These are phyloP conservation scores for Actinomortierella wolfii DNA, from an alignment of 371 early-diverging fungal genomes.

Conservation along the genomic window DNA sequence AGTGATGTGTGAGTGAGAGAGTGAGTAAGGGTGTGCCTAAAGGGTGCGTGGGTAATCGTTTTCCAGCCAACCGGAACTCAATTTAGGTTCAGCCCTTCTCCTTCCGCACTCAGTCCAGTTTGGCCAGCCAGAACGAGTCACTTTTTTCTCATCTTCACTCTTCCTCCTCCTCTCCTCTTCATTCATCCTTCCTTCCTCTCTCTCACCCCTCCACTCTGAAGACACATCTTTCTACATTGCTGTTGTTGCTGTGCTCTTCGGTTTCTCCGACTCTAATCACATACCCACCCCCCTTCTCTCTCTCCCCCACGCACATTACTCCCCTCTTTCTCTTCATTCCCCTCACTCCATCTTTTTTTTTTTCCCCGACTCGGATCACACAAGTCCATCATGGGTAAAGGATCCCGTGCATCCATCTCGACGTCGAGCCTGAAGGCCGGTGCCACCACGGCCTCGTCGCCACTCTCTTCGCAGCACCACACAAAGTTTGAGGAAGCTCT, in stretches of 20 bases:
- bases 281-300: neutral
- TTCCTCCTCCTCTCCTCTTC: neutral
- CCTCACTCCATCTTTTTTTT: neutral
- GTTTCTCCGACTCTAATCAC: neutral
- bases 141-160: neutral
- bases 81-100: neutral
- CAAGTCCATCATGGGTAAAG: conserved; percentile 35
- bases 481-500: conserved; percentile 47
- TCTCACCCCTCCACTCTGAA: neutral
- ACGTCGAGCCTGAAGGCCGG: conserved; percentile 41
- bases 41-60: too few species aligned
- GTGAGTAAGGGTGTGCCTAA: too few species aligned
- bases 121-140: neutral
- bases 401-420: conserved; percentile 43
- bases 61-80: too few species aligned
- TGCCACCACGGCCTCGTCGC: conserved; percentile 10
- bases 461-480: conserved; percentile 47
- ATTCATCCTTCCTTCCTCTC: neutral
- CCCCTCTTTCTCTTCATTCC: conserved; percentile 1
- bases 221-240: neutral
- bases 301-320: neutral
- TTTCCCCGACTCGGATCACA: neutral
- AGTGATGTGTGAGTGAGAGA: too few species aligned
- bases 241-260: neutral
- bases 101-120: neutral